Conservation (phyloP, 1,284 basidiomycete genomes). For the Trichosporon ovoides region DNA sequence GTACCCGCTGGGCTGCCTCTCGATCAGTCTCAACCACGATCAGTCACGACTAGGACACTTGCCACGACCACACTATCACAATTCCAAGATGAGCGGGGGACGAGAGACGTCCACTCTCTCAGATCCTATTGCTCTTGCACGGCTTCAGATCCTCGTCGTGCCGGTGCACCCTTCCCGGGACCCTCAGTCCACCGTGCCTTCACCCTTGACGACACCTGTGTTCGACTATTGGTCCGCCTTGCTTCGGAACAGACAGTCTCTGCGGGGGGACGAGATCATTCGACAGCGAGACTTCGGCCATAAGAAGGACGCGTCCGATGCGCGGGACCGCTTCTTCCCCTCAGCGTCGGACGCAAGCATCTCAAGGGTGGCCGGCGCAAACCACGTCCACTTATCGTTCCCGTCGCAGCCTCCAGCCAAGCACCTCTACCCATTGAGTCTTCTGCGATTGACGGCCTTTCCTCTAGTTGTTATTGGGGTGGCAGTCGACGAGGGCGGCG, state of each 20-base stretch:
- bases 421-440: conserved; percentile 37
- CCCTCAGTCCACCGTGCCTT: background rate
- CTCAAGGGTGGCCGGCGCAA: conserved; percentile 30
- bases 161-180: conserved; percentile 34
- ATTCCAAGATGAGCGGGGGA: conserved; percentile 10
- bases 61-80: background rate
- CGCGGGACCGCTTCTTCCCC: conserved; percentile 34
- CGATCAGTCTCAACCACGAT: conserved; percentile 3
- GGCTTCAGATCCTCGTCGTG: conserved; percentile 45
- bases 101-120: conserved; percentile 25
- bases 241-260: conserved; percentile 33
- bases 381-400: conserved; percentile 41
- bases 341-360: conserved; percentile 22
- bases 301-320: background rate
- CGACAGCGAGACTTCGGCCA: background rate
- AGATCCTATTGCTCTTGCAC: conserved; percentile 43
- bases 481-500: conserved; percentile 24
- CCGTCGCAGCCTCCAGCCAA: conserved; percentile 30
- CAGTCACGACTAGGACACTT: background rate
- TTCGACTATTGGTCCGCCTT: conserved; percentile 31
- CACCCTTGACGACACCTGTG: conserved; percentile 18
- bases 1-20: background rate
- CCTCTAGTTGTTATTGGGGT: conserved; percentile 44
- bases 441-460: conserved; percentile 38
- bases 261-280: conserved; percentile 40